Base-by-base conservation (phyloP, 1,139 yeast species). In the Yamadazyma atlantica region DNA sequence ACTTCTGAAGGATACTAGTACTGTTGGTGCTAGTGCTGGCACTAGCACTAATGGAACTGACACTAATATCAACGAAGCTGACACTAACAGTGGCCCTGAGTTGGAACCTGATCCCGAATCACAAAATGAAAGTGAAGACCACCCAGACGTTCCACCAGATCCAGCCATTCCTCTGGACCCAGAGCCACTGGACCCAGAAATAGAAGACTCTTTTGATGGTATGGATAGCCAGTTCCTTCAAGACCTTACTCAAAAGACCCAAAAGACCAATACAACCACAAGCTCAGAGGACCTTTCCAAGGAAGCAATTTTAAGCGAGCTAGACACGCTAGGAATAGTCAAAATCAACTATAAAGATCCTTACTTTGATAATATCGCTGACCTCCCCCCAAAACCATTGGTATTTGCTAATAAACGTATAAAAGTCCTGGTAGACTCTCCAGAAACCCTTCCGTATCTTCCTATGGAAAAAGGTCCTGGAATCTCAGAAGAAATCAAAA, bases 351-450 rank as follows among this genome's bases (percentile, higher is more conserved):
- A 84, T 51, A 44, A 50, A 2, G 85, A 78, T 42, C 96, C 96
- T 0, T 79, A 62, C 47, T 89, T 78, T 50, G 73, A 81, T 17
- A 64, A 70, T 23, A 57, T 64, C 0, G 53, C 55, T 1, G 86
- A 85, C 46, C 63, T 77, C 4, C 82, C 83, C 1, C 37, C 59
- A 1, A 65, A 63, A 19, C 82, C 94, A 0, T 70, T 82, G 42
- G 58, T 77, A 2, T 82, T 80, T 59, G 89, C 90, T 0, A 89
- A 89, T 15, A 78, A 73, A 41, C 78, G 75, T 46, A 80, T 81
- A 44, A 62, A 21, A 19, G 23, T 23, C 30, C 30, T 16, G 21
- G 30, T 28, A 4, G 13, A 28, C 12, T 28, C 40, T 11, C 32
- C 18, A 14, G 32, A 29, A 8, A 12, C 41, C 2, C 21, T 42